phyloP scores from a whole-genome alignment of 345 rosid genomes.

The Bruguiera parviflora region DNA sequence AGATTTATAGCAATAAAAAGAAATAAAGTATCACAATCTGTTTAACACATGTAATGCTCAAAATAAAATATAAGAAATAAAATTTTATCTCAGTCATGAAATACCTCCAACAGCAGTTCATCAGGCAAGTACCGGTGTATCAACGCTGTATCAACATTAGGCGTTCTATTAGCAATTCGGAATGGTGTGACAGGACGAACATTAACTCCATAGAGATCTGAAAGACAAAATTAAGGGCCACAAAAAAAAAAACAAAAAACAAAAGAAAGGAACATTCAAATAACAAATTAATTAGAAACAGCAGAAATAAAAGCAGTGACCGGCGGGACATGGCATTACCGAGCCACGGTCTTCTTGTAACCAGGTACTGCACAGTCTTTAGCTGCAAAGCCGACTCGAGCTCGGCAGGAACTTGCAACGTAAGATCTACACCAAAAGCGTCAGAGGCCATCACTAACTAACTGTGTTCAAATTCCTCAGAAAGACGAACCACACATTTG shows the following conservation, averaged over 20 bases:
- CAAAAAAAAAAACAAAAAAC: neutral
- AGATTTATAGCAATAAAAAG: too few relatives aligned
- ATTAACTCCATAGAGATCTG: conserved; percentile 89
- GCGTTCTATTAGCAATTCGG: conserved; percentile 66
- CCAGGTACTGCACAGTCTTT: conserved; percentile 63
- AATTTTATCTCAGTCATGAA: neutral
- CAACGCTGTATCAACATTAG: conserved; percentile 59
- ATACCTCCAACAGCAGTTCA: conserved; percentile 89
- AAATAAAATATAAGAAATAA: neutral
- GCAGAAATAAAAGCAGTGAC: neutral
- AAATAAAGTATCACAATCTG: neutral
- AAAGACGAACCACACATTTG: neutral
- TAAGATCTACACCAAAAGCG: conserved; percentile 35
- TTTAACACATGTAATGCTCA: too few relatives aligned
- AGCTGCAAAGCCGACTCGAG: conserved; percentile 77
- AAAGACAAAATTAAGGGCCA: neutral
- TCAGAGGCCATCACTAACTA: neutral
- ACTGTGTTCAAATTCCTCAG: neutral
- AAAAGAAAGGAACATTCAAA: neutral
- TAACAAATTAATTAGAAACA: neutral
- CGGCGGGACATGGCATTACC: conserved; percentile 42
- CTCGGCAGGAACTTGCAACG: conserved; percentile 57
- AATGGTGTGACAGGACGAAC: conserved; percentile 80
- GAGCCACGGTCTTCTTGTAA: conserved; percentile 87
- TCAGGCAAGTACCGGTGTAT: conserved; percentile 84